Base-by-base conservation (phyloP, 192 early-diverging fungal genomes). In the Mortierella hygrophila region DNA sequence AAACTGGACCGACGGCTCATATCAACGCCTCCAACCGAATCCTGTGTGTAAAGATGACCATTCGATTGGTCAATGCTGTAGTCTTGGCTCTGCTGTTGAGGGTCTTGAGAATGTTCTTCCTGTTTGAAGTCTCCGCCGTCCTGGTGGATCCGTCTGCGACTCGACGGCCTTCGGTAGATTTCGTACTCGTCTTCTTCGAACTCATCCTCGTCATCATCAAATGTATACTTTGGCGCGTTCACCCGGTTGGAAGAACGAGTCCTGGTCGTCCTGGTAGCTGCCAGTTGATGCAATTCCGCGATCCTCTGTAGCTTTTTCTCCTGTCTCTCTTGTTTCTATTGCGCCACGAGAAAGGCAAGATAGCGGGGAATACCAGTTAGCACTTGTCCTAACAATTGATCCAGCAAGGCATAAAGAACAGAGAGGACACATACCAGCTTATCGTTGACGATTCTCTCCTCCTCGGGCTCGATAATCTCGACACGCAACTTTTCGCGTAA, bases 151-250 rank as follows among this genome's bases (percentile, higher is more conserved):
- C 70, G 73, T 63, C 72, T 76, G 18, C 79, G 75, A 49, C 84
- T 80, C 15, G 79, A 78, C 32, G 78, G 79, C 70, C 75, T 41
- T 23, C 76, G 54, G 41, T 86, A 81, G 9, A 86, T 20, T 8
- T 57, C 75, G 46, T 77, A 86, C 32, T 78, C 79, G 20, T 86
- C 84, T 32, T 82, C 75, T 26, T 80, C 84, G 20, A 79, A 78
- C 1, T 84, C 78, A 38, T 86, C 79, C 10, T 86, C 83, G 2
- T 84, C 76, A 15, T 86, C 84, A 32, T 86, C 84, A 46, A 81
- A 86, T 4, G 69, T 86, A 40, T 86, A 86, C 65, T 81, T 80
- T 21, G 79, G 79, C 21, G 72, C 71, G 10, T 86, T 86, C 46
- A 81, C 18, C 20, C 84, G 74, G 32, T 86, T 86, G 0, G 84